Conservation (phyloP, 1,139 yeast genomes). For the Oligophagozyma castellii region DNA sequence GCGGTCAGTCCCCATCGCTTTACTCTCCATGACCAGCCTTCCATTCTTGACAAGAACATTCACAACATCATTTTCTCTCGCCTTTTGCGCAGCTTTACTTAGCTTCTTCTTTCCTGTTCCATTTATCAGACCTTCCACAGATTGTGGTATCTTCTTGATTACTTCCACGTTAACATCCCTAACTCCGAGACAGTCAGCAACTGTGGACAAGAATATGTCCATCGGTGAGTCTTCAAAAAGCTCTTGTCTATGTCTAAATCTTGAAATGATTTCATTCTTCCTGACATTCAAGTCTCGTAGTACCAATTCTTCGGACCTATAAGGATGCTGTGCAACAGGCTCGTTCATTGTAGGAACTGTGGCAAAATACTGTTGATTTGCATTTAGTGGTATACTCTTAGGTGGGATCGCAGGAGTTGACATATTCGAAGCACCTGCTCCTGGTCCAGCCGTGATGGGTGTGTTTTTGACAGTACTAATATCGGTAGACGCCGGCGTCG, state of each 20-base stretch:
- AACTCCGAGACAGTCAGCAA: constrained; percentile 23
- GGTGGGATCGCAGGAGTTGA: neutral
- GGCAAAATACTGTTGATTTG: no score
- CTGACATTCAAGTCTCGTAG: constrained; percentile 17
- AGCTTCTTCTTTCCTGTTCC: constrained; percentile 23
- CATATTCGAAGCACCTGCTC: neutral
- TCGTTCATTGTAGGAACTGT: neutral
- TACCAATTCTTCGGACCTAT: constrained; percentile 15
- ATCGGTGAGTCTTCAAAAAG: constrained; percentile 18
- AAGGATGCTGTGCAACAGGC: neutral
- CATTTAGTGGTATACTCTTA: neutral
- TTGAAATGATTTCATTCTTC: constrained; percentile 21
- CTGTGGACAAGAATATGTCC: constrained; percentile 22
- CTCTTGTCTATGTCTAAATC: constrained; percentile 25
- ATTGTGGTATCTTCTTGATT: constrained; percentile 16
- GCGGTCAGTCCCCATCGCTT: constrained; percentile 6
- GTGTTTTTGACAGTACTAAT: neutral
- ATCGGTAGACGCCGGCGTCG: neutral
- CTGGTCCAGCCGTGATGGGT: neutral
- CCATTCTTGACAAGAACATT: constrained; percentile 13
- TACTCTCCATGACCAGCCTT: constrained; percentile 20
- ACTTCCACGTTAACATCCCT: constrained; percentile 19
- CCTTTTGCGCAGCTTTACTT: constrained; percentile 21
- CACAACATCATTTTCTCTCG: constrained; percentile 22
- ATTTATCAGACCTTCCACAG: constrained; percentile 18